A percentile compares a stretch with the other conserved stretches of the same genome.
These are phyloP conservation scores for Xanthoparmelia taractica DNA, from an alignment of 495 filamentous ascomycete genomes.

Conservation along the genomic window DNA sequence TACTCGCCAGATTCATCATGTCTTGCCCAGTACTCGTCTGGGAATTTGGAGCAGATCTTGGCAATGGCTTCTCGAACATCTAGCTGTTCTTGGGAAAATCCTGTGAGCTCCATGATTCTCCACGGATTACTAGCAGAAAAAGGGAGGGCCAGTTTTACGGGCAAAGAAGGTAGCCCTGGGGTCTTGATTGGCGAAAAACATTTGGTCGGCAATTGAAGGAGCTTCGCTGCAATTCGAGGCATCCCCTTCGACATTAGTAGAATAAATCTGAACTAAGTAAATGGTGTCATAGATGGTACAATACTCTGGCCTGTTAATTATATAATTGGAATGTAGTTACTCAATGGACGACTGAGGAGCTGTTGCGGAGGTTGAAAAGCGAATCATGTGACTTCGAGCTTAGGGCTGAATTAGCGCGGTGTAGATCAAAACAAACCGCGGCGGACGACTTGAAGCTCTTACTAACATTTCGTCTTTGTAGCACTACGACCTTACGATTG, in stretches of 20 bases:
- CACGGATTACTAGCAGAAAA: constrained; percentile 8
- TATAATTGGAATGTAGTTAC: too few species aligned
- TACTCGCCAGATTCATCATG: constrained; percentile 60
- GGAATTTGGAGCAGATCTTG: constrained; percentile 58
- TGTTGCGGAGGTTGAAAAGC: background rate
- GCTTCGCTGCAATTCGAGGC: background rate
- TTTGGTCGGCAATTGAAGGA: background rate
- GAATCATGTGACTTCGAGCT: constrained; percentile 12
- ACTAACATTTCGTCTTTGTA: background rate
- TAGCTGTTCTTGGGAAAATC: constrained; percentile 64
- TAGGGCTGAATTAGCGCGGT: constrained; percentile 16
- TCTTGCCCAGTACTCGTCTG: constrained; percentile 62
- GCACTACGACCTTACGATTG: constrained; percentile 2
- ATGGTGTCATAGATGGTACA: background rate
- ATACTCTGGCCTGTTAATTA: background rate
- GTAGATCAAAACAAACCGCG: constrained; percentile 15
- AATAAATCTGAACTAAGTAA: background rate
- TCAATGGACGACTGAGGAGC: too few species aligned
- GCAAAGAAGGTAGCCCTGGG: background rate
- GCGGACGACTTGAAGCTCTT: constrained; percentile 6
- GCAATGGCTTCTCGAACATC: constrained; percentile 62
- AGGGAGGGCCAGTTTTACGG: background rate
- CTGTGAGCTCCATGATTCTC: constrained; percentile 59
- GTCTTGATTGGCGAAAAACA: background rate
- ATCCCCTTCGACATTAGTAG: background rate